These are phyloP conservation scores for Parastagonospora avenae DNA, from an alignment of 2,329 filamentous ascomycete species.

Conservation along the genomic window DNA sequence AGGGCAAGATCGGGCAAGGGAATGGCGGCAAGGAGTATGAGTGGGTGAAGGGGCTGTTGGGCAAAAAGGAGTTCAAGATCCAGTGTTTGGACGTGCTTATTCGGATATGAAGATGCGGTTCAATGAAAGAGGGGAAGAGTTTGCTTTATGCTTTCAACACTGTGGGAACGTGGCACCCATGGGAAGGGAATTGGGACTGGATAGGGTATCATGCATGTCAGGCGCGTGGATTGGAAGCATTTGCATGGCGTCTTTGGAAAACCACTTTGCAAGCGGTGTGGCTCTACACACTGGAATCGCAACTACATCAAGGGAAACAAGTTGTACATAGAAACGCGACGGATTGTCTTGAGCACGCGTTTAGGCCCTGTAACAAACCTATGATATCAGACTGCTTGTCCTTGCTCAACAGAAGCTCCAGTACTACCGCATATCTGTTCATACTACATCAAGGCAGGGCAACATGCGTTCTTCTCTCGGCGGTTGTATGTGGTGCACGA, in stretches of 20 bases:
- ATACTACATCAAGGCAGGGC: no score
- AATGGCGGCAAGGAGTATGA: conserved; percentile 70
- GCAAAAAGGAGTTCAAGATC: conserved; percentile 84
- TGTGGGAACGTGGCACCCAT: not conserved
- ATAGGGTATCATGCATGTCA: conserved; percentile 15
- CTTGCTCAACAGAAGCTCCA: no score
- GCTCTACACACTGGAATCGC: no score
- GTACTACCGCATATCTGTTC: no score
- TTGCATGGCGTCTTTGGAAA: conserved; percentile 21
- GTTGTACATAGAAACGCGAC: no score
- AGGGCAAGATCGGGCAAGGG: conserved; percentile 55
- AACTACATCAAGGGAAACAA: no score
- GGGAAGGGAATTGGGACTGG: not conserved
- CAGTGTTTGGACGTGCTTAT: conserved; percentile 91
- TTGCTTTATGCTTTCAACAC: not conserved
- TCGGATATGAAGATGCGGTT: conserved; percentile 55
- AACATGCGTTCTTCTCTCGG: no score
- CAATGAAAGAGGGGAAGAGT: not conserved
- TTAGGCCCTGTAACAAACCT: no score
- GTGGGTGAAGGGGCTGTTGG: conserved; percentile 82
- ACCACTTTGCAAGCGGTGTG: conserved; percentile 2
- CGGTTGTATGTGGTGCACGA: no score
- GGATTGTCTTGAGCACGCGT: no score
- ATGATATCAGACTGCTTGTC: no score
- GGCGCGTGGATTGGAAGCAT: conserved; percentile 27